Evolutionary conservation across 164 flowering plant species (phyloP).

Genomic region (Sextonia rubra): DNA sequence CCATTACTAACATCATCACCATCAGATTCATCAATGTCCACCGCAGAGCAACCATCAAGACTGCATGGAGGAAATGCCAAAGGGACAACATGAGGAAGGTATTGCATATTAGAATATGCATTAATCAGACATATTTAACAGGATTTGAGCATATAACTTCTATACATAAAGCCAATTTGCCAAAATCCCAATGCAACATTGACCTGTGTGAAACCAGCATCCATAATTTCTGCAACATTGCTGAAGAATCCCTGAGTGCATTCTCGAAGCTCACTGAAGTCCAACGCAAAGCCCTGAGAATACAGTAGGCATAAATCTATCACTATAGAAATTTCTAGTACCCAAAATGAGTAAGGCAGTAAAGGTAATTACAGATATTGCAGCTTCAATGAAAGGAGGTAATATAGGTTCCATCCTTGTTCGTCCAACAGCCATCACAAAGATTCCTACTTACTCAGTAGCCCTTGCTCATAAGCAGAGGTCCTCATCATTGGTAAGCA

Average conservation of each 20-base stretch:
- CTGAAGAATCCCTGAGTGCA: conserved; percentile 97
- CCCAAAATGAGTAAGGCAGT: neutral
- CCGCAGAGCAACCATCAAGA: conserved; percentile 95
- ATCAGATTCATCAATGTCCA: conserved; percentile 84
- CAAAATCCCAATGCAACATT: neutral
- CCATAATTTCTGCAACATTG: conserved; percentile 89
- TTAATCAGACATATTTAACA: neutral
- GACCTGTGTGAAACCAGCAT: conserved; percentile 80
- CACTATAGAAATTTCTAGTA: neutral
- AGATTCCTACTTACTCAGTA: conserved; percentile 91
- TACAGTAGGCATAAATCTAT: conserved; percentile 7
- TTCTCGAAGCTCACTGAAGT: conserved; percentile 93
- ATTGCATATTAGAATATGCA: conserved; percentile 41
- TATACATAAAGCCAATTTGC: neutral
- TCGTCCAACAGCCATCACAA: conserved; percentile 93
- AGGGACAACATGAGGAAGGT: conserved; percentile 91
- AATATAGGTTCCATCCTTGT: conserved; percentile 78
- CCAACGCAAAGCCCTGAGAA: conserved; percentile 83
- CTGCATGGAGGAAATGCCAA: conserved; percentile 87
- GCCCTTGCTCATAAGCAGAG: conserved; percentile 91
- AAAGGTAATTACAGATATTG: conserved; percentile 59
- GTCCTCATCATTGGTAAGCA: conserved; percentile 89
- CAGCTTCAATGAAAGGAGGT: conserved; percentile 91
- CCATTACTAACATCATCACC: conserved; percentile 65
- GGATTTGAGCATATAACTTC: neutral